Base-by-base conservation (phyloP, 257 asterid species). In the Apocynum venetum region DNA sequence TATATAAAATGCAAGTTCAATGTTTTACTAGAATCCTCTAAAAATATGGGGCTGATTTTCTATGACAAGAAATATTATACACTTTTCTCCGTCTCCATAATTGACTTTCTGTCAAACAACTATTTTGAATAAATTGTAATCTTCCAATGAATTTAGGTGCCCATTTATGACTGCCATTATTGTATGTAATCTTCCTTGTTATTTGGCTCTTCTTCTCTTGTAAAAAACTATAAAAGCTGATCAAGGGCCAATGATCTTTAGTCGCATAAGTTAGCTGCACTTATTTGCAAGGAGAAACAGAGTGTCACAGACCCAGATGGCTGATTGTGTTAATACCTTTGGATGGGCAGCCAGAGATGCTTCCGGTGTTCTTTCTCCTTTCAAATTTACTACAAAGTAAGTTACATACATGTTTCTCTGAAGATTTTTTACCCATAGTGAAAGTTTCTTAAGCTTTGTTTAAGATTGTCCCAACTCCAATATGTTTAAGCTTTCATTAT, bases 341-440 rank as follows among this genome's bases (percentile, higher is more conserved):
- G 91, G 91, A 49, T 88, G 87, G 87, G 88, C 89, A 15, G 89
- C 90, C 6, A 88, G 77, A 72, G 91, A 88, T 80, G 51, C 82
- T 56, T 86, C 88, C 43, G 91, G 90, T 4, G 6, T 52, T 76
- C 78, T 84, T 31, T 86, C 91, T 40, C 90, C 91, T 6, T 86
- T 86, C 77, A 82, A 79, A 31, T 88, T 88, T 41, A 80, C 88
- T 0, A 49, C 86, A 77, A 88, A 90, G 91, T 82, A 36, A 3
- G 15, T 9, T 25, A 35, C 64, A n/a, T 59, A 3, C 1, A 5
- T 59, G 36, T 20, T 20, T 20, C 8, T 20, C 8, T 56, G 1
- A 20, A 59, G 10, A 20, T 56, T 17, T 56, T 4, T 11, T 49
- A 19, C 4, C 60, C 60, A 53, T 53, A 15, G 19, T 1, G 20